Evolutionary conservation across 345 rosid species (phyloP).

Genomic region (Rhodamnia rubescens): DNA sequence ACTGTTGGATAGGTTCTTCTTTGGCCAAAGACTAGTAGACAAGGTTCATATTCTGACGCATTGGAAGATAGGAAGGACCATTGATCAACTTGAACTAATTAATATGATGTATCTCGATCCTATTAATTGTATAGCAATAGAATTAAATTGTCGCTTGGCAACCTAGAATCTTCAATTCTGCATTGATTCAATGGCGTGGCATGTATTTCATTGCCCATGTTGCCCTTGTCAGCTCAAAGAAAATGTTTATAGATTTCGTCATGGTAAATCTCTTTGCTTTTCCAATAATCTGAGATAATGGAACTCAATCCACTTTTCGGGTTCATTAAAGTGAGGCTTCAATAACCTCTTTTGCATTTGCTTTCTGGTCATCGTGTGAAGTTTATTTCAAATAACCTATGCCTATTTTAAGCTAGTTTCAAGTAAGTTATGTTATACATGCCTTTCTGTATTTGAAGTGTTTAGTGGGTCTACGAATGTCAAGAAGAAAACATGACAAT

Average conservation of each 20-base stretch:
- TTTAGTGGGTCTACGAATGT: neutral
- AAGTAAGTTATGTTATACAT: no score
- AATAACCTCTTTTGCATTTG: neutral
- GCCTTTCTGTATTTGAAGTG: no score
- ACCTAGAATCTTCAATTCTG: neutral
- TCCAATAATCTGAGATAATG: neutral
- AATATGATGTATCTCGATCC: neutral
- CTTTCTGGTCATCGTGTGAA: no score
- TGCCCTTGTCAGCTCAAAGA: neutral
- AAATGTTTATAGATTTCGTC: neutral
- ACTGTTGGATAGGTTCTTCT: neutral
- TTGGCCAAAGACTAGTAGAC: neutral
- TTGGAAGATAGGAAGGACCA: neutral
- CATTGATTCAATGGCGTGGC: neutral
- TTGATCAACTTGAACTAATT: neutral
- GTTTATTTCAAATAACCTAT: no score
- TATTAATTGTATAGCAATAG: neutral
- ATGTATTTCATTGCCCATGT: neutral
- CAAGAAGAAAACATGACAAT: neutral
- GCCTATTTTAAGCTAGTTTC: no score
- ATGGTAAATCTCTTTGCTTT: neutral
- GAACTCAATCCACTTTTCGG: neutral
- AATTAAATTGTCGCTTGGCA: neutral
- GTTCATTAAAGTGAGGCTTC: neutral
- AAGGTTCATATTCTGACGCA: neutral